Evolutionary conservation across 1,139 yeast genomes (phyloP).

Genomic region (Pichia sp.): DNA sequence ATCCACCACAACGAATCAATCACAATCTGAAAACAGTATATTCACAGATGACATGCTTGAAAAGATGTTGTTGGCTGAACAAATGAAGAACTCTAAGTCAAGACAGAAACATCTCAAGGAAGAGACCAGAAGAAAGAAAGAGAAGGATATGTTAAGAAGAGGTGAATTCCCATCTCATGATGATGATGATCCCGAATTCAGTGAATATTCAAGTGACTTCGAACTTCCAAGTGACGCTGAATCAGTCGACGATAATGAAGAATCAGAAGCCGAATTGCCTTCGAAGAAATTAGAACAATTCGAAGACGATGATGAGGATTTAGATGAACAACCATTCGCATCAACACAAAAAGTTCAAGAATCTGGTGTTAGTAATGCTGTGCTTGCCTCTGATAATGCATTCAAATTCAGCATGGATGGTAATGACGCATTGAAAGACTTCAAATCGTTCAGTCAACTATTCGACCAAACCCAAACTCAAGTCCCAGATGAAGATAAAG

Average conservation of each 20-base stretch:
- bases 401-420: slow-evolving; percentile 16
- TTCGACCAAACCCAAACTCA: slow-evolving; percentile 25
- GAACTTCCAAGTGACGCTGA: slow-evolving; percentile 13
- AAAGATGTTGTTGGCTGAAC: slow-evolving; percentile 23
- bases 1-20: slow-evolving; percentile 8
- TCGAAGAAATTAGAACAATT: neutral
- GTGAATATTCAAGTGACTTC: slow-evolving; percentile 17
- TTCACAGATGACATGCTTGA: slow-evolving; percentile 20
- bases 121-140: slow-evolving; percentile 9
- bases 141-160: slow-evolving; percentile 15
- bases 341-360: neutral
- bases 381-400: too few species aligned
- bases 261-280: neutral
- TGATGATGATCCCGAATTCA: slow-evolving; percentile 22
- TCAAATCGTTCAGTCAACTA: slow-evolving; percentile 20
- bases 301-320: neutral
- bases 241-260: neutral
- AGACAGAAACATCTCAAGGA: slow-evolving; percentile 20
- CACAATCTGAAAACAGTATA: slow-evolving; percentile 18
- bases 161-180: slow-evolving; percentile 21
- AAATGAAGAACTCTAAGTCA: slow-evolving; percentile 18
- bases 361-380: slow-evolving; percentile 16
- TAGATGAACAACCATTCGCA: neutral
- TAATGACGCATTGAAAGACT: slow-evolving; percentile 15
- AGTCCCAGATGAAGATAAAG: slow-evolving; percentile 17